Base-by-base conservation (phyloP, 2,329 filamentous ascomycete genomes). In the Epichloe coenophiala region DNA sequence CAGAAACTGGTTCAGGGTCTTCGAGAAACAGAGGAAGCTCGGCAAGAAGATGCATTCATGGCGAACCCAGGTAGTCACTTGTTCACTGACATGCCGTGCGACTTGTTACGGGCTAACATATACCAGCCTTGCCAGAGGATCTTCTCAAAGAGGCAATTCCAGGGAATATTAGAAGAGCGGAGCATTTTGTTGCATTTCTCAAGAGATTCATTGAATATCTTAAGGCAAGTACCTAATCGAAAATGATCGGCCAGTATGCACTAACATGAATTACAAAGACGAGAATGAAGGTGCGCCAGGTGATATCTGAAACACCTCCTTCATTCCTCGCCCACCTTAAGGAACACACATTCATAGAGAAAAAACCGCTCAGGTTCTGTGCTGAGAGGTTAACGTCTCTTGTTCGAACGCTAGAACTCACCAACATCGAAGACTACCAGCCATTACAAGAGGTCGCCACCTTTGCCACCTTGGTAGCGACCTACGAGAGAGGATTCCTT, bases 121-220 rank as follows among this genome's bases (percentile, higher is more conserved):
- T 21, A n/a, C 15, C 45, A 74, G 89, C 88, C 15, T 70, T 98
- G 12, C 93, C 93, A 1, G 90, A 95, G 59, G 94, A 98, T 63
- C 73, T 98, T 8, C 77, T 98, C 5, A 94, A 91, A 63, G 93
- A 98, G 69, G 93, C 93, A 1, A 87, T 98, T 0, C 93, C 93
- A 0, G 94, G 93, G 31, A 98, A 98, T 59, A 98, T 98, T 56
- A 77, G 93, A 54, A 78, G 93, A 68, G 93, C 93, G 4, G 93
- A 98, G 61, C 93, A 98, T 64, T 98, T 98, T 62, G 82, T 95
- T 13, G 81, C 89, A 1, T 98, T 98, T 65, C 69, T 98, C 51
- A 95, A 95, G 65, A 79, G 93, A 54, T 98, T 98, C 64, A 93
- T 98, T 57, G 94, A 98, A 65, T 98, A 98, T 61, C 75, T 98